Evolutionary conservation across 2,329 filamentous ascomycete genomes (phyloP).

Genomic region (Aspergillus ochraceus): DNA sequence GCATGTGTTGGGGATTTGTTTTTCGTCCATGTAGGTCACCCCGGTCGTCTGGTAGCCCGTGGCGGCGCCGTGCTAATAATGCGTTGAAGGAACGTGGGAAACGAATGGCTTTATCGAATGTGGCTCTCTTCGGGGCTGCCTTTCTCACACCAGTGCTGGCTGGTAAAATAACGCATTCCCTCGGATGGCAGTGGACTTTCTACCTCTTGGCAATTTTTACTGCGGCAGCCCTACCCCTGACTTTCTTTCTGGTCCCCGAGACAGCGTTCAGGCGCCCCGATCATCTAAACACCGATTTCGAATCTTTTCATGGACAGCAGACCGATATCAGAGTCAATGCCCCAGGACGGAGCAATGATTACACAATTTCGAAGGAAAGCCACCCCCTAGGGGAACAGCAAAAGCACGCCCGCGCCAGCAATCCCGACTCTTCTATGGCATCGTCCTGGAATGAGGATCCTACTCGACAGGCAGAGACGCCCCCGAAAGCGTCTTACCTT

Average conservation of each 20-base stretch:
- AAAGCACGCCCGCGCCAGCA: not conserved
- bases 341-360: conserved; percentile 5
- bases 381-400: conserved; percentile 10
- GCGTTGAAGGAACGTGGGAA: conserved; percentile 65
- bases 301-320: conserved; percentile 32
- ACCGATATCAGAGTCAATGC: conserved; percentile 16
- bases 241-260: conserved; percentile 81
- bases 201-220: conserved; percentile 85
- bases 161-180: conserved; percentile 73
- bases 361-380: conserved; percentile 9
- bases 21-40: conserved; percentile 70
- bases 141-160: conserved; percentile 86
- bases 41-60: not conserved
- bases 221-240: conserved; percentile 65
- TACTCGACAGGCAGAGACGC: conserved; percentile 16
- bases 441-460: conserved; percentile 4
- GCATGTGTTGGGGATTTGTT: conserved; percentile 87
- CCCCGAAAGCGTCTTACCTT: conserved; percentile 57
- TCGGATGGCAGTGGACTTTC: conserved; percentile 88
- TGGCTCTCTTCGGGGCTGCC: conserved; percentile 69
- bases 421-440: not conserved
- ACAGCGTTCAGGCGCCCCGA: conserved; percentile 72
- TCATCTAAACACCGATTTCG: conserved; percentile 68
- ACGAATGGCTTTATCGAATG: conserved; percentile 79
- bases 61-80: not conserved